Evolutionary conservation across 2,329 filamentous ascomycete species (phyloP).

Genomic region (Verticillium tricorpus): DNA sequence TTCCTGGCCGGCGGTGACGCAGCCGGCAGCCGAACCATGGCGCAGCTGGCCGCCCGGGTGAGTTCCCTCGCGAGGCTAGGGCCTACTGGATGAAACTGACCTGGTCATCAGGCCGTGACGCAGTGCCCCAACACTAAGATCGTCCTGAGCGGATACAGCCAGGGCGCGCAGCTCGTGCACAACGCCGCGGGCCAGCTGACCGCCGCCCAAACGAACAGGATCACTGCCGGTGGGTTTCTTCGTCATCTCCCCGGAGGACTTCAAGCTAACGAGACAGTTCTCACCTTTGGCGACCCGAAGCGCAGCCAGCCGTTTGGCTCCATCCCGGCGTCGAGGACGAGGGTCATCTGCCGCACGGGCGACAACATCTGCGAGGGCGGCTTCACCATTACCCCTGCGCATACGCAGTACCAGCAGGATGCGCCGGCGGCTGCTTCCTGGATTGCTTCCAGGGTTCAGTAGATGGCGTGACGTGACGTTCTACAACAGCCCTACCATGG

Average conservation of each 20-base stretch:
- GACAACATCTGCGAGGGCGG: slow-evolving; percentile 26
- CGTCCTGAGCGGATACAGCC: slow-evolving; percentile 43
- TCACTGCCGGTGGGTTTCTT: slow-evolving; percentile 18
- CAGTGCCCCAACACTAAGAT: slow-evolving; percentile 40
- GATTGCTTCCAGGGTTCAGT: slow-evolving; percentile 13
- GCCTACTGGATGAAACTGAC: slow-evolving; percentile 3
- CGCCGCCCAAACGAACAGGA: slow-evolving; percentile 25
- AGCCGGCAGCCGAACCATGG: slow-evolving; percentile 38
- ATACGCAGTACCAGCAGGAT: slow-evolving; percentile 22
- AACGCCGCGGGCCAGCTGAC: slow-evolving; percentile 32
- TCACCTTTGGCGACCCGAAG: slow-evolving; percentile 13
- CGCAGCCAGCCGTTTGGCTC: not conserved
- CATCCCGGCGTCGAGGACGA: slow-evolving; percentile 6
- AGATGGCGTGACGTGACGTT: not conserved
- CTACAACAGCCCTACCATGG: too few relatives aligned
- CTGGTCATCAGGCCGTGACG: slow-evolving; percentile 25
- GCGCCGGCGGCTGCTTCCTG: slow-evolving; percentile 22
- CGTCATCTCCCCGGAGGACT: not conserved
- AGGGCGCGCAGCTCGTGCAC: slow-evolving; percentile 34
- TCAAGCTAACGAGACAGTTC: slow-evolving; percentile 8
- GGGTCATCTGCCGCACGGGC: slow-evolving; percentile 25
- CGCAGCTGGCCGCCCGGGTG: not conserved
- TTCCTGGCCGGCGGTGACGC: slow-evolving; percentile 42
- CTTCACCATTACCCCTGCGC: slow-evolving; percentile 18
- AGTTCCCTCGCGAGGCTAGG: not conserved